phyloP scores from a whole-genome alignment of 164 flowering plant genomes.

The Brasenia schreberi region DNA sequence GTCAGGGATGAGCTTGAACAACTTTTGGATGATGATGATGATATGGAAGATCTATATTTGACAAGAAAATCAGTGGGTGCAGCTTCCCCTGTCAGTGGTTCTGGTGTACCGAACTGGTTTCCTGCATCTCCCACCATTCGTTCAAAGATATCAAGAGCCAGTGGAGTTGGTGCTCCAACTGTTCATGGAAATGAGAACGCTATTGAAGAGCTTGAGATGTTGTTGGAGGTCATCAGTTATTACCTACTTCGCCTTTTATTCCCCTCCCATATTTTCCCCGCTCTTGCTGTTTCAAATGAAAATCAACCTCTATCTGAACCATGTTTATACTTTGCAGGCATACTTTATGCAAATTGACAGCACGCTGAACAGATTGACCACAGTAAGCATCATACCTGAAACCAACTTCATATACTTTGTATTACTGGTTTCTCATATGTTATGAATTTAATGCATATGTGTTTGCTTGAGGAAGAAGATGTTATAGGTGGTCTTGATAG shows the following conservation, averaged over 20 bases:
- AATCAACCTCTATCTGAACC: neutral
- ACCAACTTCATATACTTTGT: neutral
- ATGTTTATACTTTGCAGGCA: slow-evolving; percentile 42
- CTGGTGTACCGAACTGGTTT: slow-evolving; percentile 50
- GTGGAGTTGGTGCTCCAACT: slow-evolving; percentile 61
- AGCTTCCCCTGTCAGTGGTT: slow-evolving; percentile 57
- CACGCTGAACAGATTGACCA: slow-evolving; percentile 76
- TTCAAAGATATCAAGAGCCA: slow-evolving; percentile 74
- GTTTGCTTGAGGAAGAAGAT: too few species aligned
- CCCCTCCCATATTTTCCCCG: neutral
- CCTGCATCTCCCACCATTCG: slow-evolving; percentile 63
- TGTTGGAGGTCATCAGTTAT: slow-evolving; percentile 58
- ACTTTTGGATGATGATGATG: slow-evolving; percentile 91
- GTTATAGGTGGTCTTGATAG: too few species aligned
- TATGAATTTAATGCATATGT: too few species aligned
- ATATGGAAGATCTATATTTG: slow-evolving; percentile 92
- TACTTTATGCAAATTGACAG: slow-evolving; percentile 97
- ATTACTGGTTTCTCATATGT: neutral
- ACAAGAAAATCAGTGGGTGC: slow-evolving; percentile 61
- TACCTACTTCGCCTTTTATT: neutral
- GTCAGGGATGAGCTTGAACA: slow-evolving; percentile 97
- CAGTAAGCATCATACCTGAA: slow-evolving; percentile 34
- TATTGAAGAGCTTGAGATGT: slow-evolving; percentile 95
- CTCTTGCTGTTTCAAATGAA: neutral
- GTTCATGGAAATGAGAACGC: slow-evolving; percentile 79